Percentiles rank a stretch among this genome's conserved stretches.
Evolutionary conservation across 305 asterid genomes (phyloP).

Genomic region (Ajuga reptans): DNA sequence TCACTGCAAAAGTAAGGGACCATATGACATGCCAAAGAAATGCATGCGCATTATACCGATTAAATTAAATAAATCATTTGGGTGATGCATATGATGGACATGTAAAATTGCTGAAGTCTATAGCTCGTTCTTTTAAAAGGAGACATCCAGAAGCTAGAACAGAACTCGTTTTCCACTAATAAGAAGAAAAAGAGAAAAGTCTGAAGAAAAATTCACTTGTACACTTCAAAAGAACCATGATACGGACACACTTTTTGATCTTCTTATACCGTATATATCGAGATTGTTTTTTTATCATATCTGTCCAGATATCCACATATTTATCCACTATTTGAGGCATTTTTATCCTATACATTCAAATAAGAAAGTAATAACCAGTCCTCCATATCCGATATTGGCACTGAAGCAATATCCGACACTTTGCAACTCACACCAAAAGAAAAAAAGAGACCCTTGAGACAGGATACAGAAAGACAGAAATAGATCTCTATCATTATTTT

Average conservation of each 20-base stretch:
- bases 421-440: neutral
- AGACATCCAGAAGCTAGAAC: slow-evolving; percentile 12
- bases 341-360: slow-evolving; percentile 2
- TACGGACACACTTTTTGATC: neutral
- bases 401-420: neutral
- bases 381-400: neutral
- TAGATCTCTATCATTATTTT: neutral
- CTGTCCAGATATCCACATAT: neutral
- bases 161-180: slow-evolving; percentile 2
- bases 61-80: slow-evolving; percentile 5
- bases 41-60: slow-evolving; percentile 3
- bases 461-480: neutral
- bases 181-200: neutral
- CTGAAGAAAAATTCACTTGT: neutral
- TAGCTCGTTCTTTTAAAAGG: neutral
- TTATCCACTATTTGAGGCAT: neutral
- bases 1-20: slow-evolving; percentile 5
- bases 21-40: neutral
- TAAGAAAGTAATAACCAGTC: neutral
- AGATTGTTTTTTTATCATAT: neutral
- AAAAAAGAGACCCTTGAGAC: neutral
- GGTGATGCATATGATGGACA: neutral
- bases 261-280: neutral
- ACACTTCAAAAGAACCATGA: neutral
- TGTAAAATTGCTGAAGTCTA: slow-evolving; percentile 10